Evolutionary conservation across 1,284 basidiomycete species (phyloP), one percentile per base, ranked within the genome.

Genomic region (Cyathus pygmaeus): DNA sequence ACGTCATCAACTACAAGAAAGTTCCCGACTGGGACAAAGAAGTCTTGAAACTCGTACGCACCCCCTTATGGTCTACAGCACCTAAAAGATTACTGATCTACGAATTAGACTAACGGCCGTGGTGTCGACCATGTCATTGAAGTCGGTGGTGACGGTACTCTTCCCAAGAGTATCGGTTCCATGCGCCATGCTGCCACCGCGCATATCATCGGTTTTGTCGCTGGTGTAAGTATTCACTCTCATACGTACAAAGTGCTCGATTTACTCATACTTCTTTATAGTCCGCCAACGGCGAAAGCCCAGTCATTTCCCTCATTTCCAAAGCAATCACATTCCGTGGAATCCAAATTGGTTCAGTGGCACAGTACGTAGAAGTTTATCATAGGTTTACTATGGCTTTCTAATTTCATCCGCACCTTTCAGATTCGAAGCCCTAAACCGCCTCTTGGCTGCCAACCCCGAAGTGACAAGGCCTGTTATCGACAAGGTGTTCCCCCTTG

Each of bases 61-160:
- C 7, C 36, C 23, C 21, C 44, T 17, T 47, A 52, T n/a, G 29
- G 24, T 19, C n/a, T n/a, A n/a, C n/a, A n/a, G 17, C 39, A 46
- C 21, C 26, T 26, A 23, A 51, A n/a, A n/a, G n/a, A 19, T 30
- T 29, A 13, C 41, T 58, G 29, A 57, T 55, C 9, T 19, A 44
- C 2, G 29, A 23, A 27, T 21, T 29, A 75, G 65, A 85, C 86
- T n/a, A 72, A 72, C 13, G 85, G 82, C 7, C 65, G 66, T n/a
- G 87, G 87, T 17, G 86, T 85, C 9, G 84, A 88, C 61, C 83
- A 85, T 63, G 70, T 87, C 47, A 74, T 88, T 51, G 87, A 88
- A 70, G 83, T 84, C 11, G 85, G 85, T 3, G 86, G 87, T 4
- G 63, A 78, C 2, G 80, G 81, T 19, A 88, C 86, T 9, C 69